Conservation (phyloP, 257 asterid species). For the Nyctanthes arbortristis region DNA sequence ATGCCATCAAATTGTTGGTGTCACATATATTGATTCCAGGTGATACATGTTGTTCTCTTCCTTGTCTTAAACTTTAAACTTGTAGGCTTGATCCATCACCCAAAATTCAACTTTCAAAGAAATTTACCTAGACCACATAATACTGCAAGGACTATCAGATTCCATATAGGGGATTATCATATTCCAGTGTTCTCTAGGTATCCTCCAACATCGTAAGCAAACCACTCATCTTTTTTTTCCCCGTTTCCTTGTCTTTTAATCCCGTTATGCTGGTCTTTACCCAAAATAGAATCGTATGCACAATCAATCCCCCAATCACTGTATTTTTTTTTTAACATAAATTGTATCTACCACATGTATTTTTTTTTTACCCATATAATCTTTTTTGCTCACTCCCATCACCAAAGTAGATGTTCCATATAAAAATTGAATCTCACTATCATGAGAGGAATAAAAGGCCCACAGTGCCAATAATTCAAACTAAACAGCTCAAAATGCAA, state of each 20-base stretch:
- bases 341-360: background rate
- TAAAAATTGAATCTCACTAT: background rate
- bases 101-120: background rate
- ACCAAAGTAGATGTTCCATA: background rate
- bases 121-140: background rate
- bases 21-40: background rate
- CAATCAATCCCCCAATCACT: background rate
- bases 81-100: background rate
- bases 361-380: background rate
- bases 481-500: background rate
- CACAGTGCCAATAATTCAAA: background rate
- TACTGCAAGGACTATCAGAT: background rate
- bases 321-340: background rate
- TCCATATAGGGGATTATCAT: no score
- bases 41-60: background rate
- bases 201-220: background rate
- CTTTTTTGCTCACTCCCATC: background rate
- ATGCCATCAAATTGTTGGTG: background rate
- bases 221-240: background rate
- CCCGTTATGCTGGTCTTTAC: background rate
- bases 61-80: background rate
- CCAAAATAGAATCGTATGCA: background rate
- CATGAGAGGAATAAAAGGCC: background rate
- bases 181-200: background rate
- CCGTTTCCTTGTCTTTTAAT: background rate